A percentile compares a stretch with the other conserved stretches of the same genome.
Conservation (phyloP, 768 basidiomycete species). For the Agrocybe pediades region DNA sequence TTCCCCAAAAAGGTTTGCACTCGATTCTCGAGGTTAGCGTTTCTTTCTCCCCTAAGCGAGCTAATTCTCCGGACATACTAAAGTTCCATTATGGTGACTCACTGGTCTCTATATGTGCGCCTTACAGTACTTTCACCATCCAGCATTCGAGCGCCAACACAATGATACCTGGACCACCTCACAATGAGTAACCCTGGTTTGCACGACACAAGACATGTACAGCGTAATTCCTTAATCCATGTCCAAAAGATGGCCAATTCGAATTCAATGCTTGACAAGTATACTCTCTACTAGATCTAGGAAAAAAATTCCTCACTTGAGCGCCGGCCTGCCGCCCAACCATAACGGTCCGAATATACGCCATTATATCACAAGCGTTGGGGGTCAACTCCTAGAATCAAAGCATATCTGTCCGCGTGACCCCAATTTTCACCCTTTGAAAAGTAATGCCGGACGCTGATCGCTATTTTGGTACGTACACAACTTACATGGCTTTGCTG, state of each 20-base stretch:
- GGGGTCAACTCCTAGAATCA: neutral
- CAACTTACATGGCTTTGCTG: neutral
- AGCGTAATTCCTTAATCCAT: too few species aligned
- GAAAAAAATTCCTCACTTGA: too few species aligned
- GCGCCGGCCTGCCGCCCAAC: neutral
- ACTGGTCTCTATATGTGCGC: too few species aligned
- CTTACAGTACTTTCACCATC: too few species aligned
- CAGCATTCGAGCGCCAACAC: too few species aligned
- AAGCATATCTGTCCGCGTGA: slow-evolving; percentile 5
- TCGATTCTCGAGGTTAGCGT: neutral
- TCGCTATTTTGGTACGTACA: slow-evolving; percentile 2
- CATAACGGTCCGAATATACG: neutral
- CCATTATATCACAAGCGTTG: neutral
- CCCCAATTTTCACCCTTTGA: neutral
- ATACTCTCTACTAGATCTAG: too few species aligned
- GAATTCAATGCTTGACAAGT: too few species aligned
- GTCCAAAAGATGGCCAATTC: too few species aligned
- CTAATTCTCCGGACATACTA: neutral
- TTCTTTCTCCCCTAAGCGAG: neutral
- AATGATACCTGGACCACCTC: too few species aligned
- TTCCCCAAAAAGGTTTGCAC: neutral
- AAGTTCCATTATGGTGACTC: too few species aligned
- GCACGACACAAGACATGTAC: too few species aligned
- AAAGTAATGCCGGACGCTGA: neutral
- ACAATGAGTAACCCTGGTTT: too few species aligned